Evolutionary conservation across 1,284 basidiomycete genomes (phyloP), one percentile per base, ranked within the genome.

Genomic region (Takashimella koratensis): DNA sequence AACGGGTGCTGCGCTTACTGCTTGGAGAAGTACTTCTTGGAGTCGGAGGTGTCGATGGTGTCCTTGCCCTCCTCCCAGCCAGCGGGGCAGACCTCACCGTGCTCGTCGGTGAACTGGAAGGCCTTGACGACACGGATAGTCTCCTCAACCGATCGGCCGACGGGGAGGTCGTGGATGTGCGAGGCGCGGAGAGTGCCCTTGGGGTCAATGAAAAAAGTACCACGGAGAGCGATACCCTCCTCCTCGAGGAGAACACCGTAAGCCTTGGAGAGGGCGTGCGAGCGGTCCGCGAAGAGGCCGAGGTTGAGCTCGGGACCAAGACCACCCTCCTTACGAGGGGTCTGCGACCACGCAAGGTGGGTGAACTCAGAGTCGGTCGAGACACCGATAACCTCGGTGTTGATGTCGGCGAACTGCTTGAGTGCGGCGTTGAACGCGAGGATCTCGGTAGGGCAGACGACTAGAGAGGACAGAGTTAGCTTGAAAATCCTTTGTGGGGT

Each of bases 391-490:
- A 94, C 85, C 51, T 80, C 79, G 43, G 88, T 85, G 75, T 85
- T 83, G 63, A 92, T 78, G 54, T 81, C 81, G 52, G 83, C 79
- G 80, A 94, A 91, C 63, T 82, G 79, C 44, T 82, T 71, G 45
- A 93, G 82, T 5, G 88, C 86, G 62, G 88, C 86, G 75, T 93
- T 91, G 82, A 92, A 94, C 1, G 90, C 90, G 44, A 93, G 83
- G 70, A 94, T 92, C 77, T 94, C 90, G 59, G 90, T 92, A 30
- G 90, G 90, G 79, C 90, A 92, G 65, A 93, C 90, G 67, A 92
- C 68, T 70, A 56, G 3, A 22, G 13, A 36, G 30, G 30, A 36
- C 16, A 36, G 16, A 16, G 89, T 36, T 16, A 36, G 30, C 30
- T 8, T 8, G 30, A 36, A 36, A 16, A 36, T 36, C 16, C 30